Evolutionary conservation across 1,284 basidiomycete species (phyloP).

Genomic region (Rhodotorula sp.): DNA sequence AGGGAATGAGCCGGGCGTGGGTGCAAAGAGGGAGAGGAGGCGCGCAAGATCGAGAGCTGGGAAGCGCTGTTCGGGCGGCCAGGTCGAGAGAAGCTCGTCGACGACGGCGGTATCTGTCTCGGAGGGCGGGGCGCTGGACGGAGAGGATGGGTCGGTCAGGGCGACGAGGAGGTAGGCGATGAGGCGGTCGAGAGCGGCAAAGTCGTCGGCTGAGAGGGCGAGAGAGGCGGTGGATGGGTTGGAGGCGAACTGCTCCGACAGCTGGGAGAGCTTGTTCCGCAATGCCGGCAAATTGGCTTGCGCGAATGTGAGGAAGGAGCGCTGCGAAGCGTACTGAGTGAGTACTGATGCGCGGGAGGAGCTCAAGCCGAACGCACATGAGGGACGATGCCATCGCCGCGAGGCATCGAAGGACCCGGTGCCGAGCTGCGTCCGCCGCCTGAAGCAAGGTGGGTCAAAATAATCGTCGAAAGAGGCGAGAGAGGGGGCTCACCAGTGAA

Average conservation of each 20-base stretch:
- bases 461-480: not conserved
- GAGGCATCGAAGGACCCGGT: constrained; percentile 1
- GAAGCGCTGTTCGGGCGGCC: constrained; percentile 77
- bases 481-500: constrained; percentile 51
- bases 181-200: constrained; percentile 61
- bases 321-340: constrained; percentile 7
- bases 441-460: not conserved
- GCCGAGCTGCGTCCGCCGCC: constrained; percentile 33
- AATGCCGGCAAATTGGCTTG: constrained; percentile 86
- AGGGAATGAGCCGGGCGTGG: constrained; percentile 50
- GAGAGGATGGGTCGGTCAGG: constrained; percentile 43
- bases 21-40: constrained; percentile 66
- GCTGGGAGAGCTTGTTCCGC: constrained; percentile 75
- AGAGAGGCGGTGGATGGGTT: constrained; percentile 61
- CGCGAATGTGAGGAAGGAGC: constrained; percentile 66
- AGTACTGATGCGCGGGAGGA: accelerated
- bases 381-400: constrained; percentile 24
- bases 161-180: constrained; percentile 53
- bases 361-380: constrained; percentile 10
- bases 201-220: constrained; percentile 68
- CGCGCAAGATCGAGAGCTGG: constrained; percentile 88
- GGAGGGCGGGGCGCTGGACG: not conserved
- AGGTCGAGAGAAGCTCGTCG: constrained; percentile 63
- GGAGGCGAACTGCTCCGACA: constrained; percentile 65
- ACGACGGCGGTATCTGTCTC: constrained; percentile 49